phyloP scores from a whole-genome alignment of 2,329 filamentous ascomycete species.

The Fusarium sublunatum region DNA sequence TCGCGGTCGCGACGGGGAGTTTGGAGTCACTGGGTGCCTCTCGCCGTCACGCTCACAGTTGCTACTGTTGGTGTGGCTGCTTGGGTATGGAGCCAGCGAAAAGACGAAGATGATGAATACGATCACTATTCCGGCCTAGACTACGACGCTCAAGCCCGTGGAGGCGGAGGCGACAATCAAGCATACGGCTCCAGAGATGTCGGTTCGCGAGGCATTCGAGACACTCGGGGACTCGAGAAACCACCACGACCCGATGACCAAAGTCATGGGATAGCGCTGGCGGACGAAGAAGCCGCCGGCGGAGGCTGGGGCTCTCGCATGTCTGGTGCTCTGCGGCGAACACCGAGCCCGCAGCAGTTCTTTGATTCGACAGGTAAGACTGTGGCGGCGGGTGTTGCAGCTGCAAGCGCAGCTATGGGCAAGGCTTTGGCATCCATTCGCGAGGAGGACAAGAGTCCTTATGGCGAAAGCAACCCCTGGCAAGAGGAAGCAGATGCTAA shows the following conservation, averaged over 20 bases:
- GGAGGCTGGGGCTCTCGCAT: conserved; percentile 78
- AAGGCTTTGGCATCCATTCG: conserved; percentile 85
- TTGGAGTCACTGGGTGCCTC: conserved; percentile 88
- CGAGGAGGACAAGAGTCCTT: conserved; percentile 81
- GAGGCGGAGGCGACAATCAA: conserved; percentile 65
- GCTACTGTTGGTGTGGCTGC: conserved; percentile 87
- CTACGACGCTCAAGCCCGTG: conserved; percentile 62
- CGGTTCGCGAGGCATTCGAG: conserved; percentile 51
- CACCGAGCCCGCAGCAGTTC: conserved; percentile 88
- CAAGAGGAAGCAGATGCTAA: conserved; percentile 86
- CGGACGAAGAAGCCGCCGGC: conserved; percentile 49
- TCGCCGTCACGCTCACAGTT: conserved; percentile 86
- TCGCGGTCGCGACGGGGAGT: conserved; percentile 71
- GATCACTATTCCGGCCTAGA: conserved; percentile 64
- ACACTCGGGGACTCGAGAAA: conserved; percentile 49
- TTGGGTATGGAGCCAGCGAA: conserved; percentile 94
- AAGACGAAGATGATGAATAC: conserved; percentile 74
- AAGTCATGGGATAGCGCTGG: conserved; percentile 54
- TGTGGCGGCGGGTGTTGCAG: conserved; percentile 83
- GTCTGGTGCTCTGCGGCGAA: conserved; percentile 82
- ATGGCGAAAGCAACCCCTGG: conserved; percentile 90
- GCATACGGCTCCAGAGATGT: conserved; percentile 55
- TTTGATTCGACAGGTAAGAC: conserved; percentile 85
- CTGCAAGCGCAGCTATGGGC: conserved; percentile 83
- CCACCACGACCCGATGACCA: conserved; percentile 56